Evolutionary conservation across 1,284 basidiomycete species (phyloP).

Genomic region (Vanrija sp.): DNA sequence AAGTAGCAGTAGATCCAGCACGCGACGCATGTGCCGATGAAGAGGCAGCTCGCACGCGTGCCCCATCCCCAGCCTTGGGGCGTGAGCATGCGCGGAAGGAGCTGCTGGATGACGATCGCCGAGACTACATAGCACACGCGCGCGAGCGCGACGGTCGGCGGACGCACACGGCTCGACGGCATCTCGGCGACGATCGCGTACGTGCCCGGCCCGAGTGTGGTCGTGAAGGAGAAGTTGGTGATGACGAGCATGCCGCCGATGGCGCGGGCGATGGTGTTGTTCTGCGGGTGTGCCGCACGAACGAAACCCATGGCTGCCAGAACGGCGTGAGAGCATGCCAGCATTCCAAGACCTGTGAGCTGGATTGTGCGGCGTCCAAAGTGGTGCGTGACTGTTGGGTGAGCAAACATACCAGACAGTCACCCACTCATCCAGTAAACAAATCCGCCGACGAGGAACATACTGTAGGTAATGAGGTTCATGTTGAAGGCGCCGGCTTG

Average conservation of each 20-base stretch:
- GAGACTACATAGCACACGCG: conserved; percentile 20
- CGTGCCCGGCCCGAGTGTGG: conserved; percentile 21
- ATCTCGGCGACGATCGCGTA: conserved; percentile 45
- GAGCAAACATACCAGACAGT: neutral
- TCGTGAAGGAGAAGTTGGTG: conserved; percentile 24
- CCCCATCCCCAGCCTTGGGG: conserved; percentile 29
- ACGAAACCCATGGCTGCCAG: conserved; percentile 47
- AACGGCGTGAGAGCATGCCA: conserved; percentile 45
- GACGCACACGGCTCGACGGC: conserved; percentile 46
- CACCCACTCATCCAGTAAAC: conserved; percentile 30
- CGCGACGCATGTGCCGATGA: conserved; percentile 18
- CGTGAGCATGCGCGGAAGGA: neutral
- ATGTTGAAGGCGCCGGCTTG: neutral
- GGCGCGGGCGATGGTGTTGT: neutral
- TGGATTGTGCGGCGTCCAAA: conserved; percentile 50
- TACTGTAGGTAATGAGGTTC: neutral
- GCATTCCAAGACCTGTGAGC: conserved; percentile 43
- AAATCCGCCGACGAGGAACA: conserved; percentile 39
- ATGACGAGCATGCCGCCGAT: conserved; percentile 7
- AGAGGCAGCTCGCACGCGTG: conserved; percentile 23
- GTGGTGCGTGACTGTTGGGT: conserved; percentile 19
- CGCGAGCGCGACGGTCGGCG: conserved; percentile 51
- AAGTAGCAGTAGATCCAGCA: conserved; percentile 30
- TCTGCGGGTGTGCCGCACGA: conserved; percentile 1
- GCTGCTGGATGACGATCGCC: neutral